These are phyloP conservation scores for Vitis labrusca DNA, from an alignment of 164 flowering plant genomes.

Conservation along the genomic window DNA sequence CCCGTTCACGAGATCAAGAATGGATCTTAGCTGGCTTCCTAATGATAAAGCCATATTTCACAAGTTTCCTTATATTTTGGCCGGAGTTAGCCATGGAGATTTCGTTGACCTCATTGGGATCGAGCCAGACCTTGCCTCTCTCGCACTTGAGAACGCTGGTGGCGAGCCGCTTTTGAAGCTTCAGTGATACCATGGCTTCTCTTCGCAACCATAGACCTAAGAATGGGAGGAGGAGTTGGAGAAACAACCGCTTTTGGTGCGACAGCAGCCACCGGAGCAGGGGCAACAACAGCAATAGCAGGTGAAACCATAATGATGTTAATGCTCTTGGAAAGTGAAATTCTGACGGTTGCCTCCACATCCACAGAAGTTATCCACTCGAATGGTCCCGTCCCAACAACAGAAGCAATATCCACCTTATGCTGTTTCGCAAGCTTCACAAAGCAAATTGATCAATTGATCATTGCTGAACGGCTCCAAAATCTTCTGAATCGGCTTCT, in stretches of 20 bases:
- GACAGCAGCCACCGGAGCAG: constrained; percentile 28
- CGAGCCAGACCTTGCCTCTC: constrained; percentile 43
- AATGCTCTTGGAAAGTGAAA: constrained; percentile 34
- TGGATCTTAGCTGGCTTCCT: constrained; percentile 45
- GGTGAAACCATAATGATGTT: constrained; percentile 25
- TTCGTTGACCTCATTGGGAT: constrained; percentile 41
- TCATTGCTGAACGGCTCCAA: constrained; percentile 40
- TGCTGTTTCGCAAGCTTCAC: constrained; percentile 86
- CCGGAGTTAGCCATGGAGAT: constrained; percentile 49
- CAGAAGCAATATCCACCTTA: constrained; percentile 63
- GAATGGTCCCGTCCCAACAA: constrained; percentile 74
- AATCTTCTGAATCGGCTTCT: constrained; percentile 31
- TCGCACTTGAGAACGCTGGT: constrained; percentile 42
- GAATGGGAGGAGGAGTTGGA: constrained; percentile 33
- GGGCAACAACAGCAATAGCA: constrained; percentile 20
- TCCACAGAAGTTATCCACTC: constrained; percentile 79
- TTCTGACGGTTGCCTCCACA: constrained; percentile 76
- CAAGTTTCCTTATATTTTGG: constrained; percentile 39
- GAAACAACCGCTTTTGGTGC: constrained; percentile 16
- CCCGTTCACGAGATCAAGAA: constrained; percentile 35
- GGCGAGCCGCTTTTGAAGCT: constrained; percentile 43
- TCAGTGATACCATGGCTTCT: constrained; percentile 40
- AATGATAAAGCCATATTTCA: constrained; percentile 41
- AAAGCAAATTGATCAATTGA: constrained; percentile 30
- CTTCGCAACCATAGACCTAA: constrained; percentile 25